Percentiles rank a stretch among this genome's conserved stretches.
These are phyloP conservation scores for Monosporascus cannonballus DNA, from an alignment of 2,329 filamentous ascomycete species.

Conservation along the genomic window DNA sequence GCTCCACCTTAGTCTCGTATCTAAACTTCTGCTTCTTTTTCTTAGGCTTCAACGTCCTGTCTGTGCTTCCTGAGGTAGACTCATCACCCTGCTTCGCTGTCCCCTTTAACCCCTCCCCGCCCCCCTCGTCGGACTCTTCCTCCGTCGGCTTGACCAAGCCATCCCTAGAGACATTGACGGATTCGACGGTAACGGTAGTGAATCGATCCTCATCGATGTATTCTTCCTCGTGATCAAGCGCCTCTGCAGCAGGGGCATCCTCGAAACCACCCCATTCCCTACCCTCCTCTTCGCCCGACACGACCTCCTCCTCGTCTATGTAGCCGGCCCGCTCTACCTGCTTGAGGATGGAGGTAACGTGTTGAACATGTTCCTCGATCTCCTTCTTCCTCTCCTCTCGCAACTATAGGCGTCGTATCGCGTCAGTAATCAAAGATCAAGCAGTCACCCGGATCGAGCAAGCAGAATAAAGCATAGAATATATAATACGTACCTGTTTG, in stretches of 20 bases:
- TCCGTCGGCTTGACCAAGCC: conserved; percentile 56
- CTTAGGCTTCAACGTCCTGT: conserved; percentile 53
- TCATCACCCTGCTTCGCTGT: conserved; percentile 24
- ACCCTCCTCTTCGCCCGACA: conserved; percentile 27
- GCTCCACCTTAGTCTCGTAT: conserved; percentile 84
- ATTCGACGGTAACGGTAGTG: conserved; percentile 90
- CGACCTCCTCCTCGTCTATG: conserved; percentile 27
- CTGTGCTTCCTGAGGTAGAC: conserved; percentile 36
- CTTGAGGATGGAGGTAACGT: conserved; percentile 64
- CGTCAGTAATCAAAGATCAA: background rate
- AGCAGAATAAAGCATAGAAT: background rate
- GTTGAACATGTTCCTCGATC: conserved; percentile 73
- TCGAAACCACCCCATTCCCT: conserved; percentile 60
- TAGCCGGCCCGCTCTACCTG: conserved; percentile 49
- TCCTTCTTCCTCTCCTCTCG: conserved; percentile 77
- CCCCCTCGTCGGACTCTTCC: conserved; percentile 28
- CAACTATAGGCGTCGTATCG: conserved; percentile 46
- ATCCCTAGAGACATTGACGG: conserved; percentile 72
- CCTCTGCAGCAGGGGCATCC: conserved; percentile 40
- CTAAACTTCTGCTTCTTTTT: conserved; percentile 88
- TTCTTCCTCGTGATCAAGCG: conserved; percentile 79
- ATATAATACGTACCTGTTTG: conserved; percentile 57
- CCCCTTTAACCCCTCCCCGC: conserved; percentile 30
- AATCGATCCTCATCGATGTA: conserved; percentile 96
- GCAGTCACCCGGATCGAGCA: background rate